Percentiles rank a stretch among this genome's conserved stretches.
Conservation (phyloP, 1,139 yeast species). For the Zygosaccharomyces pseudobailii region DNA sequence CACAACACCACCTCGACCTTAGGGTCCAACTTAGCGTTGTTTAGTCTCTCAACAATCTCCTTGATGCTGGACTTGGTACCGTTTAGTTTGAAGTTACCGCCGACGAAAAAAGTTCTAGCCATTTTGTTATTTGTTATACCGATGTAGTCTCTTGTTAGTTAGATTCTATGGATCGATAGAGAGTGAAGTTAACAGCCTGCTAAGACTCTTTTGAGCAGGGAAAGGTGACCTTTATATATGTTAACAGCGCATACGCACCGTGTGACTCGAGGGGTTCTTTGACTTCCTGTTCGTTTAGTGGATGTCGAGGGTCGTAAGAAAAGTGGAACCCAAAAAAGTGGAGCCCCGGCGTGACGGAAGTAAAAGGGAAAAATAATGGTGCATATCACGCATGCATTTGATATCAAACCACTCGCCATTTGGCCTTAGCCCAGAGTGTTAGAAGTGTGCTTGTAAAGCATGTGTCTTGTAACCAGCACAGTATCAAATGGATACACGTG, state of each 20-base stretch:
- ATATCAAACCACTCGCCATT: too few species aligned
- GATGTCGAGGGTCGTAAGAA: background rate
- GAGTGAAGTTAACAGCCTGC: background rate
- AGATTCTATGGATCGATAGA: background rate
- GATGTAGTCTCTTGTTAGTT: background rate
- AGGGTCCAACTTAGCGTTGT: conserved; percentile 67
- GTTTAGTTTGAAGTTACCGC: conserved; percentile 99
- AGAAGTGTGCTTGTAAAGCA: too few species aligned
- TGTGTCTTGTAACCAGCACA: too few species aligned
- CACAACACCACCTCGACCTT: conserved; percentile 84
- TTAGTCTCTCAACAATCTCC: conserved; percentile 76
- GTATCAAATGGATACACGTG: too few species aligned
- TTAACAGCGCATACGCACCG: background rate
- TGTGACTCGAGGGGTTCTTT: background rate
- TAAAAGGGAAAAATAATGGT: conserved; percentile 2
- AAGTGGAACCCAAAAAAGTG: conserved; percentile 1
- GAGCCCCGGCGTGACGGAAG: conserved; percentile 1
- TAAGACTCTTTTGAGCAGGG: background rate
- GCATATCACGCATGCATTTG: background rate
- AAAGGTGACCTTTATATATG: background rate
- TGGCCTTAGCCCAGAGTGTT: too few species aligned
- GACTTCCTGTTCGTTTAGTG: background rate
- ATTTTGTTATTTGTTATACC: conserved; percentile 18
- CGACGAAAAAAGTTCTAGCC: conserved; percentile 96
- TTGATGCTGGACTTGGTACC: conserved; percentile 86